Base-by-base conservation (phyloP, 495 filamentous ascomycete species). In the Cercophora scortea region DNA sequence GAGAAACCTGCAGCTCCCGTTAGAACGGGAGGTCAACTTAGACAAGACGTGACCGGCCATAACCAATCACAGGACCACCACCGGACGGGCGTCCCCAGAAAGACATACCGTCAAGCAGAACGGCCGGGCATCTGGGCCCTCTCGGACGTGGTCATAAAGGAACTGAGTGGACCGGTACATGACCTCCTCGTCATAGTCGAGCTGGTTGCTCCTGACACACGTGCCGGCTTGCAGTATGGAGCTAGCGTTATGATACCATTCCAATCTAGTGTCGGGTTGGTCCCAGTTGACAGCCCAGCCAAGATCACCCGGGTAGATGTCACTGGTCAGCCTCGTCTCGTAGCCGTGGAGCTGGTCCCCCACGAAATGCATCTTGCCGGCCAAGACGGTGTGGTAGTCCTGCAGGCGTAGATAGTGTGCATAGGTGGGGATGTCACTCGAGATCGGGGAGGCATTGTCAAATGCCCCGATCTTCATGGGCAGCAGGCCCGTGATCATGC, bases 311-410 rank as follows among this genome's bases (percentile, higher is more conserved):
- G 89, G 89, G 65, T 95, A 95, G 60, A 95, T 94, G 65, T 95
- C 89, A 53, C 80, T 84, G n/a, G 89, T 95, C 57, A 95, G 74
- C 49, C 89, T 79, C 59, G 86, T 82, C 71, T 95, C 89, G 60
- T 89, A 95, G 34, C 89, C 89, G 67, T 95, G 89, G 48, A 94
- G 75, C 70, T 95, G 89, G 61, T 95, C 89, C 43, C 89, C 89
- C 51, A 90, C 87, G 67, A 95, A 95, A 65, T 95, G 89, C 89
- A 95, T 95, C 76, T 95, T 95, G 49, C 89, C 89, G 0, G 89
- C 88, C 55, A 95, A 70, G 5, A 83, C 84, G n/a, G 89, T 93
- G 69, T 94, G 85, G 61, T 95, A 95, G 42, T 87, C 88, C 61
- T 85, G 80, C 13, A 76, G 73, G n/a, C 89, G 87, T 42, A 95